Evolutionary conservation across 345 rosid species (phyloP).

Genomic region (Lumnitzera racemosa): DNA sequence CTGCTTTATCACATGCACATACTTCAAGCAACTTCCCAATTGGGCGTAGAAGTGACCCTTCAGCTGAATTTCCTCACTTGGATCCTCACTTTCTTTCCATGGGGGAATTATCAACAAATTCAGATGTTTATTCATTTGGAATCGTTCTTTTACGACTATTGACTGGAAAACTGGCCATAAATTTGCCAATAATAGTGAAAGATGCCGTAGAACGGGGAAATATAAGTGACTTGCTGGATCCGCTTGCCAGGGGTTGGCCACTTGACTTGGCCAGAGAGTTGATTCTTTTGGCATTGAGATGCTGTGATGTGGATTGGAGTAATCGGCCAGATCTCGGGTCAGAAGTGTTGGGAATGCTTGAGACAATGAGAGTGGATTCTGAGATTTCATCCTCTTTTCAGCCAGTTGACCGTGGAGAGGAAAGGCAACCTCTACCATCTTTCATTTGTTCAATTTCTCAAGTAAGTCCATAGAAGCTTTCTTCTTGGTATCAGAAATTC

Average conservation of each 20-base stretch:
- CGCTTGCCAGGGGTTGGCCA: slow-evolving; percentile 86
- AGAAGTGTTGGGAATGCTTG: slow-evolving; percentile 74
- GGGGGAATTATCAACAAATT: slow-evolving; percentile 67
- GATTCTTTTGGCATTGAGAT: slow-evolving; percentile 63
- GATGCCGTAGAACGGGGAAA: slow-evolving; percentile 46
- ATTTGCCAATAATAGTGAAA: slow-evolving; percentile 54
- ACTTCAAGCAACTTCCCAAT: no score
- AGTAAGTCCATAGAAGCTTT: slow-evolving; percentile 21
- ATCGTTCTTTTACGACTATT: slow-evolving; percentile 52
- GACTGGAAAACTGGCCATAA: slow-evolving; percentile 57
- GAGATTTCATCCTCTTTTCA: slow-evolving; percentile 38
- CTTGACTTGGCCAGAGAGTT: slow-evolving; percentile 75
- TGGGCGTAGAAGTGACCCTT: no score
- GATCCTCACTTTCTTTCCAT: slow-evolving; percentile 51
- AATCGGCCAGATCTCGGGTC: slow-evolving; percentile 63
- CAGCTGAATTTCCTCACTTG: slow-evolving; percentile 23
- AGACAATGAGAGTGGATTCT: slow-evolving; percentile 75
- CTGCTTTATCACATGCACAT: no score
- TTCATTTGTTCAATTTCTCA: slow-evolving; percentile 78
- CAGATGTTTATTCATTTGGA: slow-evolving; percentile 81
- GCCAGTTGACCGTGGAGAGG: slow-evolving; percentile 32
- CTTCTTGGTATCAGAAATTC: no score
- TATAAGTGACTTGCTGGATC: slow-evolving; percentile 52
- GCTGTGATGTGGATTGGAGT: slow-evolving; percentile 56
- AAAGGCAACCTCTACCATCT: slow-evolving; percentile 48